A percentile compares a stretch with the other conserved stretches of the same genome.
These are phyloP conservation scores for Pichia gijzeniarum DNA, from an alignment of 805 yeast species.

Conservation along the genomic window DNA sequence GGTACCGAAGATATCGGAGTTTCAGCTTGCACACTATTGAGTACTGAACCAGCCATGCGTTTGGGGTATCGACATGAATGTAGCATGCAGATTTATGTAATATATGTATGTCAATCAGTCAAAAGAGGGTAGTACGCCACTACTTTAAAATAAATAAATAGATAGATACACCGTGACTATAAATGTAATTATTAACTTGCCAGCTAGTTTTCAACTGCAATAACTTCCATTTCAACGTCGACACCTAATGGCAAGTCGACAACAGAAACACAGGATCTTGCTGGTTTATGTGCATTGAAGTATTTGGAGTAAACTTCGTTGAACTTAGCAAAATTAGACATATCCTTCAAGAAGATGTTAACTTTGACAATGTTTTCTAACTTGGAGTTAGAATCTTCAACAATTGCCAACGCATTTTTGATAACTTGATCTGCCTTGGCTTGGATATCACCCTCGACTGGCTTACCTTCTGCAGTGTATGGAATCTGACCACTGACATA, in stretches of 20 bases:
- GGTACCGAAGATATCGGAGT: too few relatives aligned
- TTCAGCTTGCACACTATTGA: too few relatives aligned
- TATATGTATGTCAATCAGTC: too few relatives aligned
- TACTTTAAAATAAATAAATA: too few relatives aligned
- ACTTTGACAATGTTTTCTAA: conserved; percentile 82
- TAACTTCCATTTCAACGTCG: conserved; percentile 83
- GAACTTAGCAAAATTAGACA: conserved; percentile 77
- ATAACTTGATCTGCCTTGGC: conserved; percentile 74
- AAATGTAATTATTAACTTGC: neutral
- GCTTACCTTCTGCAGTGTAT: conserved; percentile 72
- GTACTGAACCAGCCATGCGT: too few relatives aligned
- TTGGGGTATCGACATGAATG: too few relatives aligned
- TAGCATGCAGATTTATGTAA: too few relatives aligned
- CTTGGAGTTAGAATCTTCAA: conserved; percentile 80
- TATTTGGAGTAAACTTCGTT: conserved; percentile 79
- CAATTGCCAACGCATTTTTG: conserved; percentile 60
- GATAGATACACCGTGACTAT: too few relatives aligned
- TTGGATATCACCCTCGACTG: conserved; percentile 67
- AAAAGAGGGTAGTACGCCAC: too few relatives aligned
- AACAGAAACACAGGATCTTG: conserved; percentile 97
- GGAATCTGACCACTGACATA: conserved; percentile 97
- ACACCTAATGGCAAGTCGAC: conserved; percentile 84
- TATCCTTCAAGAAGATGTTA: conserved; percentile 86
- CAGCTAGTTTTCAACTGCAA: conserved; percentile 65
- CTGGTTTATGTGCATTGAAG: conserved; percentile 79